Base-by-base conservation (phyloP, 1,139 yeast species). In the Dujonia santamariae region DNA sequence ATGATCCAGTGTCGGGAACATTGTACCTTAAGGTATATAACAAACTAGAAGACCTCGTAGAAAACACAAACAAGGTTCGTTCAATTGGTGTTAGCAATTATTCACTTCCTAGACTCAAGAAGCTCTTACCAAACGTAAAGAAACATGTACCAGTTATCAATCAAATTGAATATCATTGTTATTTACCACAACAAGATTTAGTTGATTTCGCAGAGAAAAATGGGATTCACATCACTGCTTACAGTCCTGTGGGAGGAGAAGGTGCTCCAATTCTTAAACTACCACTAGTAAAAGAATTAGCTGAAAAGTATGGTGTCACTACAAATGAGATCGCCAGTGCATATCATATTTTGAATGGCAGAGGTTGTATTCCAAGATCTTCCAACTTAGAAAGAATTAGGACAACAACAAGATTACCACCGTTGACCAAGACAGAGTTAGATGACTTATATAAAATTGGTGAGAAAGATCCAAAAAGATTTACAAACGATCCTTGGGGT, bases 1-100 rank as follows among this genome's bases (percentile, higher is more conserved):
- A 59, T 41, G 70, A 67, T 32, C 71, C 70, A 4, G 63, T 50
- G 1, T 46, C 45, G 3, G 72, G 72, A 0, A 49, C 52, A 11
- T 59, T 59, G 28, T 76, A 54, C 46, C 55, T 75, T 24, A 67
- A 64, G 6, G 73, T 76, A 9, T 78, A 75, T 50, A 61, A 67
- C 40, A 59, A 56, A 21, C 41, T 78, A 37, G 77, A 75, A 42
- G 61, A 67, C n/a, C 57, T 75, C 32, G 50, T 56, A 30, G 49
- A 48, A 3, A 48, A 50, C 8, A 59, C 66, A 7, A 40, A 42
- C 7, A 64, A 61, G 36, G 61, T 52, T 3, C 56, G 41, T 38
- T 50, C 65, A 1, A 47, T 61, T 35, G 67, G 68, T 11, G 55
- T 62, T 24, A 60, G 66, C 7, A 62, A 62, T 37, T 62, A 61